These are phyloP conservation scores for Mitragyna speciosa DNA, from an alignment of 257 asterid species.

Conservation along the genomic window DNA sequence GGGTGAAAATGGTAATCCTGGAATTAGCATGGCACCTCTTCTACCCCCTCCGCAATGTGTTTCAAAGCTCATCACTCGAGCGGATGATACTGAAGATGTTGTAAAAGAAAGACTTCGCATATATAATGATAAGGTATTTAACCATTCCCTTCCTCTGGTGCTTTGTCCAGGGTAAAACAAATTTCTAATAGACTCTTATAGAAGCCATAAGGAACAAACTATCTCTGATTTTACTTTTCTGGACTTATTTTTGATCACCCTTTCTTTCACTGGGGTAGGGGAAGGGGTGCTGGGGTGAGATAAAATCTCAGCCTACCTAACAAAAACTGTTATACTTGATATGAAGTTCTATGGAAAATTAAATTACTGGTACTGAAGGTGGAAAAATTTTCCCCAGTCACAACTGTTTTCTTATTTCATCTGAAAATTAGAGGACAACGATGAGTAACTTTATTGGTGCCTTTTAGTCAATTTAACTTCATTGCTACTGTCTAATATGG, in stretches of 20 bases:
- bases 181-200: neutral
- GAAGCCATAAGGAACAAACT: neutral
- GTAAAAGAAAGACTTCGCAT: constrained; percentile 78
- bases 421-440: neutral
- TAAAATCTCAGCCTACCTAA: neutral
- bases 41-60: constrained; percentile 76
- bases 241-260: neutral
- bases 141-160: neutral
- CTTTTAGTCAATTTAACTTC: too few species aligned
- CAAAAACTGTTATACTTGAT: neutral
- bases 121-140: constrained; percentile 78
- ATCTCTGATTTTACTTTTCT: neutral
- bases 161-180: neutral
- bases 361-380: neutral
- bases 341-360: neutral
- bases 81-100: constrained; percentile 85
- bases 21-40: constrained; percentile 88
- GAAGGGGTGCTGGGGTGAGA: neutral
- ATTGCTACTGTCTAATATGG: neutral
- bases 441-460: neutral
- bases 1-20: constrained; percentile 90
- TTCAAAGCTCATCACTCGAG: constrained; percentile 82
- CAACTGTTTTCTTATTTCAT: neutral
- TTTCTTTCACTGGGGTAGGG: neutral
- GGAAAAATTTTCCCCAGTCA: neutral